Percentiles rank a stretch among this genome's conserved stretches.
Conservation (phyloP, 768 basidiomycete genomes). For the Pleurotus pulmonarius region DNA sequence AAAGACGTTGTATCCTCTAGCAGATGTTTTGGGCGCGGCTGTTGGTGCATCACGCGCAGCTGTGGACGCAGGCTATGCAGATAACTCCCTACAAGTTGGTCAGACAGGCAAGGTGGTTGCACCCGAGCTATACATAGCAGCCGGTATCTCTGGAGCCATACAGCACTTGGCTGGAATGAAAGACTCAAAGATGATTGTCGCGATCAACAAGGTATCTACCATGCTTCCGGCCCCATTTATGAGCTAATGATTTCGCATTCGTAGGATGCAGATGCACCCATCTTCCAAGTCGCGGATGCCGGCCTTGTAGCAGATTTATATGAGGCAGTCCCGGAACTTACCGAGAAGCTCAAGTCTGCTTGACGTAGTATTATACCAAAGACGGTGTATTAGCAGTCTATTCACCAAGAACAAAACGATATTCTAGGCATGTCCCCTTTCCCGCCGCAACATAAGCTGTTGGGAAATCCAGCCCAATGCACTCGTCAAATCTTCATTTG, state of each 20-base stretch:
- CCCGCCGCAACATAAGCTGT: neutral
- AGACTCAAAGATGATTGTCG: constrained; percentile 96
- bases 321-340: constrained; percentile 86
- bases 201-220: constrained; percentile 82
- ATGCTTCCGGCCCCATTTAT: neutral
- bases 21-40: constrained; percentile 90
- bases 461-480: constrained; percentile 9
- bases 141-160: constrained; percentile 98
- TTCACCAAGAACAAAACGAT: neutral
- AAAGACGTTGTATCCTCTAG: constrained; percentile 81
- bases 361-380: neutral
- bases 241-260: constrained; percentile 9
- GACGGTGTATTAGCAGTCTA: neutral
- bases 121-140: constrained; percentile 91
- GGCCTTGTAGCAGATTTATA: constrained; percentile 94
- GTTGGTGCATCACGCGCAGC: constrained; percentile 98
- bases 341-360: constrained; percentile 71
- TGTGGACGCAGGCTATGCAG: constrained; percentile 96
- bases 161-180: constrained; percentile 99
- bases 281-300: constrained; percentile 97
- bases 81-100: constrained; percentile 98
- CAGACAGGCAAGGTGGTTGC: constrained; percentile 99
- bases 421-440: neutral
- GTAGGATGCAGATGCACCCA: constrained; percentile 95
- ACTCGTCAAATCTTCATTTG: constrained; percentile 26